Evolutionary conservation across 2,329 filamentous ascomycete species (phyloP), one percentile per base, ranked within the genome.

Genomic region (Botryotinia narcissicola): DNA sequence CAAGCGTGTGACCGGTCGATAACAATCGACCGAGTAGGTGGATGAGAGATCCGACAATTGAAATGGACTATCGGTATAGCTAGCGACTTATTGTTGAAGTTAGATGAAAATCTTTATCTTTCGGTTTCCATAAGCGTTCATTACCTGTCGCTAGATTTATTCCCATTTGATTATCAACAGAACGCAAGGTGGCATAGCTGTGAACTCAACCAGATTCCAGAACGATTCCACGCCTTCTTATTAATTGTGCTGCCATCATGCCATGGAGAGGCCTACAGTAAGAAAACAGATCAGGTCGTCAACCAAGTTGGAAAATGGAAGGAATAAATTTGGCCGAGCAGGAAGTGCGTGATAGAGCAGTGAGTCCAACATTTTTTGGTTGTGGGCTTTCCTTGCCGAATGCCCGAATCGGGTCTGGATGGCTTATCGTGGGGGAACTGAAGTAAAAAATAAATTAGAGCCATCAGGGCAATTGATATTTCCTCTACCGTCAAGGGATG

Each of bases 1-100:
- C 84, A 85, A 4, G 14, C 89, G 88, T 0, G 88, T 85, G 2
- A 90, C 86, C 0, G 88, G 87, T 80, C 91, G 91, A 81, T 91
- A 90, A 48, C 83, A 86, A 78, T 91, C 89, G 22, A 91, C 85
- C 0, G 87, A 85, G 76, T 90, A 90, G 4, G 82, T 88, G 18
- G 83, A 86, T 2, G 83, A 83, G 72, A 91, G 90, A 18, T 8
- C 12, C 6, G n/a, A 29, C 0, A 29, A 29, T 57, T 18, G 14
- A 14, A n/a, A 18, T 57, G 4, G 20, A 10, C 51, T 57, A 57
- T 57, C 29, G n/a, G 14, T 54, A 29, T 16, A 29, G n/a, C n/a
- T 54, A 54, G n/a, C 8, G n/a, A 2, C 7, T 14, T 29, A 4
- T 29, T 16, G 86, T 84, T 0, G 88, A 88, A 90, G 9, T 87